Evolutionary conservation across 495 filamentous ascomycete species (phyloP).

Genomic region (Bathelium albidoporum): DNA sequence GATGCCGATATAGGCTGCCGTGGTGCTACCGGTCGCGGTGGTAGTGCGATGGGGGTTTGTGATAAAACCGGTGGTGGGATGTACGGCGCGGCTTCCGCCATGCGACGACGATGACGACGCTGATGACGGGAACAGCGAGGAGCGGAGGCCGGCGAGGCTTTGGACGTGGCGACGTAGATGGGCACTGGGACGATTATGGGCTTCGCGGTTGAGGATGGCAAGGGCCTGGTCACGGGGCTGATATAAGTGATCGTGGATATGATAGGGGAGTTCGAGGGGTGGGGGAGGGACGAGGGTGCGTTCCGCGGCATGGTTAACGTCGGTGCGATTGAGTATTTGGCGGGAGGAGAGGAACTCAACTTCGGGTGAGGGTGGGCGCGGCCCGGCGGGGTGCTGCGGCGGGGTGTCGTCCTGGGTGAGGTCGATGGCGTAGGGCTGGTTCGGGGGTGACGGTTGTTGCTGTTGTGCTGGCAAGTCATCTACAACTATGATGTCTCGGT

Average conservation of each 20-base stretch:
- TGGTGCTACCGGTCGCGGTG: constrained; percentile 6
- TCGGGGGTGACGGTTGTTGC: constrained; percentile 1
- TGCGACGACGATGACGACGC: background rate
- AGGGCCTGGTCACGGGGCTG: background rate
- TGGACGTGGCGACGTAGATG: constrained; percentile 1
- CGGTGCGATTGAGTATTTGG: background rate
- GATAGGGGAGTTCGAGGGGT: too few species aligned
- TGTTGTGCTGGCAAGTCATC: background rate
- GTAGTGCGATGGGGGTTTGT: background rate
- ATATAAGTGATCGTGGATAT: background rate
- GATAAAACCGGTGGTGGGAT: background rate
- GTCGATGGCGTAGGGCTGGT: constrained; percentile 11
- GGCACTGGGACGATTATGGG: background rate
- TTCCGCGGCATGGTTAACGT: background rate
- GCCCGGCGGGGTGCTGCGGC: background rate
- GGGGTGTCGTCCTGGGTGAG: constrained; percentile 14
- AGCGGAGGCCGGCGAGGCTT: background rate
- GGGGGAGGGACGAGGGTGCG: too few species aligned
- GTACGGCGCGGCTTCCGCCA: too few species aligned
- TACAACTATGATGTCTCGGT: constrained; percentile 15
- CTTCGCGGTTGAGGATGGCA: background rate
- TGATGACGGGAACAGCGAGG: background rate
- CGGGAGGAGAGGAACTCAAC: constrained; percentile 1
- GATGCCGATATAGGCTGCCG: too few species aligned
- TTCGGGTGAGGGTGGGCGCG: background rate